Evolutionary conservation across 495 filamentous ascomycete genomes (phyloP).

Genomic region (Clohesyomyces aquaticus): DNA sequence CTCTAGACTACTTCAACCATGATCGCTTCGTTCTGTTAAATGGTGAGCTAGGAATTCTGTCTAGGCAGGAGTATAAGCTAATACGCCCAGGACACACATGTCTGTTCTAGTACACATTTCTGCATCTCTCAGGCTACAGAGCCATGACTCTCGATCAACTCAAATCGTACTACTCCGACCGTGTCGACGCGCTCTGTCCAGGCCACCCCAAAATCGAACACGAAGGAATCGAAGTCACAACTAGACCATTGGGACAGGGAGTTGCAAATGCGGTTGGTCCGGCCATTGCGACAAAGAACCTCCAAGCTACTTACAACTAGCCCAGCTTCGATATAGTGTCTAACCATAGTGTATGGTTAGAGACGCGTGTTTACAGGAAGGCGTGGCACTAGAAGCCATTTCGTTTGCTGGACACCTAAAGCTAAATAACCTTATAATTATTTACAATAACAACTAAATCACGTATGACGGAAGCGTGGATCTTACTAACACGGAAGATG

Average conservation of each 20-base stretch:
- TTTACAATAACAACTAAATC: slow-evolving; percentile 64
- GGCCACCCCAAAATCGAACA: slow-evolving; percentile 67
- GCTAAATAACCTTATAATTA: slow-evolving; percentile 59
- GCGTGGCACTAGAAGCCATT: slow-evolving; percentile 62
- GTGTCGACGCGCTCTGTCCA: slow-evolving; percentile 56
- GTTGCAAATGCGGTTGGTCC: slow-evolving; percentile 64
- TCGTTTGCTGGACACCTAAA: slow-evolving; percentile 59
- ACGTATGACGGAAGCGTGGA: slow-evolving; percentile 64
- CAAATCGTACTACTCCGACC: slow-evolving; percentile 61
- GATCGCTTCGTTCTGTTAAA: slow-evolving; percentile 61
- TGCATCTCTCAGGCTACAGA: slow-evolving; percentile 63
- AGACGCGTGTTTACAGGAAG: slow-evolving; percentile 64
- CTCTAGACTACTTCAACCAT: slow-evolving; percentile 55
- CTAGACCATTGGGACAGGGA: slow-evolving; percentile 64
- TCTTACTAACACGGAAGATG: slow-evolving; percentile 59
- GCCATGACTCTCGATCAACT: slow-evolving; percentile 64
- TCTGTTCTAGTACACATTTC: slow-evolving; percentile 62
- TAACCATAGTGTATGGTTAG: slow-evolving; percentile 62
- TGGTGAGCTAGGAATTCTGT: slow-evolving; percentile 33
- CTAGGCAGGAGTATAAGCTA: background rate
- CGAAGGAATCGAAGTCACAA: slow-evolving; percentile 65
- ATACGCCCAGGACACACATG: slow-evolving; percentile 55
- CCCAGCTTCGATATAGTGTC: slow-evolving; percentile 55
- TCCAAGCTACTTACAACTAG: slow-evolving; percentile 58
- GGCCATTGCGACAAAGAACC: slow-evolving; percentile 62